Base-by-base conservation (phyloP, 148 eudicot species). In the Rhododendron vialii region DNA sequence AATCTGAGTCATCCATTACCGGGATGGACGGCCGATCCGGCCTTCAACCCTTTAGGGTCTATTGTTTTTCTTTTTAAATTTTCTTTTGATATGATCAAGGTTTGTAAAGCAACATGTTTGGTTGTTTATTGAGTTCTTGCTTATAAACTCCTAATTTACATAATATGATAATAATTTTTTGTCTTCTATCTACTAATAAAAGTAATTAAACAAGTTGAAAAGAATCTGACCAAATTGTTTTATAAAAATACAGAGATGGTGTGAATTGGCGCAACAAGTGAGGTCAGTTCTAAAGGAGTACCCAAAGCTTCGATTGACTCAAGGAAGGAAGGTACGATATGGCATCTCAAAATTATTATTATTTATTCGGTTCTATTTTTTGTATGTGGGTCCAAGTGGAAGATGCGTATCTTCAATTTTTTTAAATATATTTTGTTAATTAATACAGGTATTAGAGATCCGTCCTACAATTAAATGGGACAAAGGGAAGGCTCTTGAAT, bases 391-490 rank as follows among this genome's bases (percentile, higher is more conserved):
- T 76, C 76, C n/a, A 57, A 45, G 36, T 53, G 57, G 15, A 13
- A 53, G 17, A 55, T 55, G 5, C 18, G 57, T 55, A 65, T 65
- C 30, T 65, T 12, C 36, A 28, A 69, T 30, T 28, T 69, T 24
- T 24, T 20, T 35, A 35, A 41, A 41, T 15, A 17, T n/a, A 74
- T 74, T 36, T 88, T 55, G 30, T 65, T 26, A 24, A 26, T 78
- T 51, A 50, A 76, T 85, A 85, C 90, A 95, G 98, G 98, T 96
- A 26, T 87, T 96, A 26, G 99, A 96, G 92, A 94, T 96, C 85
- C 98, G 98, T 41, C 98, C 98, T 45, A 90, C 95, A 59, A 96
- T 95, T 80, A 94, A 95, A 86, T 96, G 99, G 99, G 98, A 96
- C 91, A 96, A 96, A 90, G 99, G 98, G 51, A 96, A 96, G 90